These are phyloP conservation scores for Plasmodium blacklocki DNA, from an alignment of 169 alveolate genomes.

Conservation along the genomic window DNA sequence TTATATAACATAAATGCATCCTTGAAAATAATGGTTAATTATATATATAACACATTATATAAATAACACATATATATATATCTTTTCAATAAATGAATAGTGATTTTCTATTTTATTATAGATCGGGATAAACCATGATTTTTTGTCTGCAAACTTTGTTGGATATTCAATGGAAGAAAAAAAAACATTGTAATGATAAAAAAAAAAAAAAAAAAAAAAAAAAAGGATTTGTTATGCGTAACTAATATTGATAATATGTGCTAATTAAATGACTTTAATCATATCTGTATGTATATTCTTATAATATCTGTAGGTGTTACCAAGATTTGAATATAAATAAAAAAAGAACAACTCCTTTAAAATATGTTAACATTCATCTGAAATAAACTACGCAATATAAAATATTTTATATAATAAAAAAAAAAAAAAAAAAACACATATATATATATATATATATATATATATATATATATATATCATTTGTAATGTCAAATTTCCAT, in stretches of 20 bases:
- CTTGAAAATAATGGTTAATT: background rate
- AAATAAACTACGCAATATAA: no score
- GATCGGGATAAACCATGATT: conserved; percentile 33
- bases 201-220: background rate
- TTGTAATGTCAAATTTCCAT: background rate
- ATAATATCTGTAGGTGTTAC: conserved; percentile 16
- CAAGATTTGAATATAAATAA: conserved; percentile 12
- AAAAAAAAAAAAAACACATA: background rate
- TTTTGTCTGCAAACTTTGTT: conserved; percentile 19
- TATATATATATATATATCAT: background rate
- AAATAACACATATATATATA: background rate
- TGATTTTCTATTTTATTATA: conserved; percentile 4
- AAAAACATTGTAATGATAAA: conserved; percentile 15
- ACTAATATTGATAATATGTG: background rate
- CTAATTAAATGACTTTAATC: background rate
- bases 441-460: background rate
- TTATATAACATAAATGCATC: no score
- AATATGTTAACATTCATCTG: conserved; percentile 9
- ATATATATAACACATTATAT: background rate
- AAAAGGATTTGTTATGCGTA: background rate
- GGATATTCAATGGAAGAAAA: conserved; percentile 50
- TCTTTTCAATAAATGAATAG: background rate
- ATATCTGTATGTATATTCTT: background rate
- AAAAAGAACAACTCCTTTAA: conserved; percentile 8
- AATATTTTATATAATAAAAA: background rate